A percentile compares a stretch with the other conserved stretches of the same genome.
Conservation (phyloP, 345 rosid genomes). For the Eucalyptus sp. region DNA sequence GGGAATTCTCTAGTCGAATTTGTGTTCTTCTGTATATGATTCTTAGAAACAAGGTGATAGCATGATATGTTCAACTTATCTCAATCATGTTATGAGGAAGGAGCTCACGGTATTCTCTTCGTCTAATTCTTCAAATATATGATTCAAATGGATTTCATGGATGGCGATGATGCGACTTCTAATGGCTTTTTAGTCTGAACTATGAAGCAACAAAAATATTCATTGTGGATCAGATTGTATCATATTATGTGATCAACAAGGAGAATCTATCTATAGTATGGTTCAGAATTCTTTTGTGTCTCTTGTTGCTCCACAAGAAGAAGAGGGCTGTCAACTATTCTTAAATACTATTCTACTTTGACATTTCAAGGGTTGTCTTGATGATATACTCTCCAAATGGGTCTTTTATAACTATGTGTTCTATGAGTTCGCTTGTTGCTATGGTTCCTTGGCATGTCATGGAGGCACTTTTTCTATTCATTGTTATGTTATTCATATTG, state of each 20-base stretch:
- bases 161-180: not conserved
- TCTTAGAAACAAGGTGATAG: not conserved
- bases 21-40: not conserved
- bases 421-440: constrained; percentile 30
- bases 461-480: constrained; percentile 44
- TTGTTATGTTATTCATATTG: constrained; percentile 37
- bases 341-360: constrained; percentile 14
- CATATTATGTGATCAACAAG: not conserved
- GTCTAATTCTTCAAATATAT: not conserved
- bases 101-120: not conserved
- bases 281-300: not conserved
- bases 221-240: not conserved
- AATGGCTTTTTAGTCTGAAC: not conserved
- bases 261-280: not conserved
- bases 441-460: constrained; percentile 34
- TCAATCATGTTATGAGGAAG: not conserved
- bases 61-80: not conserved
- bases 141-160: not conserved
- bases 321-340: constrained; percentile 15
- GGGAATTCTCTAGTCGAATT: not conserved
- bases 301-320: constrained; percentile 34
- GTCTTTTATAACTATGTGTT: constrained; percentile 28
- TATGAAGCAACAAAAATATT: not conserved
- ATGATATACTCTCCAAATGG: constrained; percentile 16
- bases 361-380: constrained; percentile 16